Percentiles rank a stretch among this genome's conserved stretches.
Conservation (phyloP, 2,329 filamentous ascomycete genomes). For the Emmonsiellopsis sp. region DNA sequence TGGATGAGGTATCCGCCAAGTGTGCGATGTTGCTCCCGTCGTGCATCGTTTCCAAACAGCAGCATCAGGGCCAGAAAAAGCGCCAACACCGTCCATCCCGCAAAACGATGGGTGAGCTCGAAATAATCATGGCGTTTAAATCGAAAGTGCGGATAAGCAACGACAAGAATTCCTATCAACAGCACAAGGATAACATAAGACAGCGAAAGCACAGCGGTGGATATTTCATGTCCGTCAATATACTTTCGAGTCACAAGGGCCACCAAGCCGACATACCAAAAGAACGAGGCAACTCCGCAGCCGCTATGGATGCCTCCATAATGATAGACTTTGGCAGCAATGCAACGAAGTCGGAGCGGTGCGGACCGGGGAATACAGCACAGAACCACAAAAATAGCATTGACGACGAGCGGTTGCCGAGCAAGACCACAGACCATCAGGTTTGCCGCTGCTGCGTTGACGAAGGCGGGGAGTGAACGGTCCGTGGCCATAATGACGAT, state of each 20-base stretch:
- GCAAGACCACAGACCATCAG: slow-evolving; percentile 38
- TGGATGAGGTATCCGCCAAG: slow-evolving; percentile 33
- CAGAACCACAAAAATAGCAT: slow-evolving; percentile 38
- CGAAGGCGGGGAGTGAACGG: slow-evolving; percentile 26
- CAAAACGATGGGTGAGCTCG: slow-evolving; percentile 62
- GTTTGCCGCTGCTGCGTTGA: slow-evolving; percentile 38
- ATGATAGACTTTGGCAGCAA: slow-evolving; percentile 43
- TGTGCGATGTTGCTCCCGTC: slow-evolving; percentile 22
- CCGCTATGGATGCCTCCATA: slow-evolving; percentile 47
- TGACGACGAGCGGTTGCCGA: slow-evolving; percentile 46
- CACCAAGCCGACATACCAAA: slow-evolving; percentile 38
- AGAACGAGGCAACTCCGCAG: slow-evolving; percentile 37
- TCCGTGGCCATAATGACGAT: slow-evolving; percentile 27
- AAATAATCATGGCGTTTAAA: slow-evolving; percentile 57
- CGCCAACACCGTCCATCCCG: slow-evolving; percentile 57
- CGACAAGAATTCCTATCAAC: slow-evolving; percentile 49
- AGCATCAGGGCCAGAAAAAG: slow-evolving; percentile 58
- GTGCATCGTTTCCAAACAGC: slow-evolving; percentile 41
- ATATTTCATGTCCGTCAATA: slow-evolving; percentile 13
- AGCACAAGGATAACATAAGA: slow-evolving; percentile 51
- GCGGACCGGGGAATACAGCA: slow-evolving; percentile 35
- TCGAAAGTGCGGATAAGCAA: slow-evolving; percentile 57
- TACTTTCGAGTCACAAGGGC: slow-evolving; percentile 26
- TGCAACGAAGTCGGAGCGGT: slow-evolving; percentile 36
- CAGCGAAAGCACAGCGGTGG: slow-evolving; percentile 39